Evolutionary conservation across 306 rosid species (phyloP), one percentile per base, ranked within the genome.

Genomic region (Carpinus fangiana): DNA sequence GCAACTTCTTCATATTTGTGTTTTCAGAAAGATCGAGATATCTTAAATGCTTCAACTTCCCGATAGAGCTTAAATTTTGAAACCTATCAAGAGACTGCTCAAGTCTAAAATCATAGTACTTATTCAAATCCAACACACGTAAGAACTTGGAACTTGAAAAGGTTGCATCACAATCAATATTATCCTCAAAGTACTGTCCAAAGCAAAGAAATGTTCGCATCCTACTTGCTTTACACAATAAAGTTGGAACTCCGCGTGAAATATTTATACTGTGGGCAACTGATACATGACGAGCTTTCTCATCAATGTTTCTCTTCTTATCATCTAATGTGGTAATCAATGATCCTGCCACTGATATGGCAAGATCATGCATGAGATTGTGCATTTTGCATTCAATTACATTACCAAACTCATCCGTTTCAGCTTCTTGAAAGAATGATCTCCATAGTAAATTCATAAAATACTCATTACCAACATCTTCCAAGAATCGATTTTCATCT

Each of bases 191-290:
- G 0, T 10, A 0, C 9, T 7, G 2, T 2, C 3, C 3, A 3
- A 36, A 34, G 36, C 47, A 31, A 59, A 78, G 65, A 51, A 79
- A n/a, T 72, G 82, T 79, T 53, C 71, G 47, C 3, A 79, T 6
- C 38, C 47, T 47, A 34, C 0, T 20, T 7, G 53, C 21, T 45
- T 7, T 60, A 8, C 16, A 12, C 43, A 71, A 23, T 21, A 23
- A 56, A 60, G 26, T 8, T 34, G 65, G 77, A 72, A 50, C 12
- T 48, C 23, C 8, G 17, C 17, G 4, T 0, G 38, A 36, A 16
- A 4, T 1, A 1, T 34, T 23, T 4, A 31, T 16, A 36, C 6
- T 0, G 17, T 31, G 7, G 36, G 8, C 31, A 36, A 79, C 1
- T 12, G 73, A 60, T 21, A 72, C 28, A 21, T 79, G 82, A 2